Conservation (phyloP, 1,139 yeast species). For the Pichia kudriavzevii region DNA sequence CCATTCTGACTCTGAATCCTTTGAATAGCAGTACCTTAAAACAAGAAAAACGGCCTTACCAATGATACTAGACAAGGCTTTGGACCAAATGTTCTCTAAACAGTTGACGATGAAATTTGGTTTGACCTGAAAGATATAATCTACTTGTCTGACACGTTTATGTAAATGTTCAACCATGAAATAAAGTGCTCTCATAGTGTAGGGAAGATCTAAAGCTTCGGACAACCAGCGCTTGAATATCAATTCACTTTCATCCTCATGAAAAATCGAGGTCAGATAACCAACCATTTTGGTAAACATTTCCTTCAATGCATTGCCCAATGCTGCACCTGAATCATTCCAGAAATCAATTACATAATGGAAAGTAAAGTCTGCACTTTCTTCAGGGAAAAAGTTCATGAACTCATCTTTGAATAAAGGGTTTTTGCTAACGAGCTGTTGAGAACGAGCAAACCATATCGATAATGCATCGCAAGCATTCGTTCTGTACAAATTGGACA, state of each 20-base stretch:
- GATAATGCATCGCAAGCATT: constrained; percentile 53
- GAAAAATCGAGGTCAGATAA: constrained; percentile 24
- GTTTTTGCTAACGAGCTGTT: constrained; percentile 8
- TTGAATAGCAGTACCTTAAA: constrained; percentile 28
- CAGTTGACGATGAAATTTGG: constrained; percentile 42
- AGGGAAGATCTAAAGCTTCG: constrained; percentile 36
- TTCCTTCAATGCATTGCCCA: constrained; percentile 60
- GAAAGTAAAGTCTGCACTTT: constrained; percentile 36
- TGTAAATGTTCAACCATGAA: constrained; percentile 50
- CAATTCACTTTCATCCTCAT: constrained; percentile 13
- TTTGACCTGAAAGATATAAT: constrained; percentile 33
- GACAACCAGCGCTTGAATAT: constrained; percentile 40
- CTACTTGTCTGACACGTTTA: constrained; percentile 35
- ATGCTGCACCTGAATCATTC: constrained; percentile 64
- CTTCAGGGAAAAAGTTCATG: constrained; percentile 18
- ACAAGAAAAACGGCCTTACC: constrained; percentile 54
- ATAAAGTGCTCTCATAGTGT: constrained; percentile 51
- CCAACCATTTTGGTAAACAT: constrained; percentile 46
- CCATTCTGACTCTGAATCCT: constrained; percentile 36
- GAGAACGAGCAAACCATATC: constrained; percentile 53
- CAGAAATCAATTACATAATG: constrained; percentile 58
- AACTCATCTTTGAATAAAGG: constrained; percentile 6
- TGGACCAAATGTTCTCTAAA: constrained; percentile 43
- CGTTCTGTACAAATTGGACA: constrained; percentile 31
- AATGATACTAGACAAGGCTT: constrained; percentile 59